Conservation (phyloP, 2,329 filamentous ascomycete genomes). For the Monilinia laxa region DNA sequence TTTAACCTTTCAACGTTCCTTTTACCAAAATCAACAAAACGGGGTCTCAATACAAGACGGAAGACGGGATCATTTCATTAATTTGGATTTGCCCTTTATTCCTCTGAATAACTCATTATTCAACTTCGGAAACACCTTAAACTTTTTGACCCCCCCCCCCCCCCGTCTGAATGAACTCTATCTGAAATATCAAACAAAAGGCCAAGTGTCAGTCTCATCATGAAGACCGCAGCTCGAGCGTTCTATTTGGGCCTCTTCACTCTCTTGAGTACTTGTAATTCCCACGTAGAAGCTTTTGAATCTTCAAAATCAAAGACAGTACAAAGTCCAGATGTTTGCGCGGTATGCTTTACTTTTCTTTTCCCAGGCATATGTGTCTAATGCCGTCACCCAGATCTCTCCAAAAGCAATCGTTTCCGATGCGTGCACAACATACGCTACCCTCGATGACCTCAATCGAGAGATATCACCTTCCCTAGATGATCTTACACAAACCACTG, state of each 20-base stretch:
- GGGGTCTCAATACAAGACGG: conserved; percentile 3
- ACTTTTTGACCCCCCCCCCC: not conserved
- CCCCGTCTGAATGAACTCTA: not conserved
- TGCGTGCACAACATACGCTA: conserved; percentile 89
- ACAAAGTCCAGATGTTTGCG: conserved; percentile 43
- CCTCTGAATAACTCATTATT: not conserved
- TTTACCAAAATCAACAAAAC: too few relatives aligned
- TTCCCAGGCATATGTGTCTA: conserved; percentile 38
- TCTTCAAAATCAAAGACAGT: conserved; percentile 40
- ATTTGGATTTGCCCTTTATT: too few relatives aligned
- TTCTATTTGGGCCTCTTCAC: conserved; percentile 64
- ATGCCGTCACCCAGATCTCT: conserved; percentile 64
- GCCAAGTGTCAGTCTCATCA: conserved; percentile 39
- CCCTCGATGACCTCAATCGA: conserved; percentile 80
- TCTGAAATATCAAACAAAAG: conserved; percentile 20
- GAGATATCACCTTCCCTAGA: conserved; percentile 74
- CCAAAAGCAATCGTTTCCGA: conserved; percentile 87
- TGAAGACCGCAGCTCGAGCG: conserved; percentile 53
- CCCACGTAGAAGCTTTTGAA: conserved; percentile 43
- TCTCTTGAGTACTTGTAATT: conserved; percentile 50
- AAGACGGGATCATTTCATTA: too few relatives aligned
- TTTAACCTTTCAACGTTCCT: too few relatives aligned
- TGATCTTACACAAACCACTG: conserved; percentile 80
- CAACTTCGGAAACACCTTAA: not conserved
- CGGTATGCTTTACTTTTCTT: conserved; percentile 40